Evolutionary conservation across 1,284 basidiomycete species (phyloP).

Genomic region (Amylostereum areolatum): DNA sequence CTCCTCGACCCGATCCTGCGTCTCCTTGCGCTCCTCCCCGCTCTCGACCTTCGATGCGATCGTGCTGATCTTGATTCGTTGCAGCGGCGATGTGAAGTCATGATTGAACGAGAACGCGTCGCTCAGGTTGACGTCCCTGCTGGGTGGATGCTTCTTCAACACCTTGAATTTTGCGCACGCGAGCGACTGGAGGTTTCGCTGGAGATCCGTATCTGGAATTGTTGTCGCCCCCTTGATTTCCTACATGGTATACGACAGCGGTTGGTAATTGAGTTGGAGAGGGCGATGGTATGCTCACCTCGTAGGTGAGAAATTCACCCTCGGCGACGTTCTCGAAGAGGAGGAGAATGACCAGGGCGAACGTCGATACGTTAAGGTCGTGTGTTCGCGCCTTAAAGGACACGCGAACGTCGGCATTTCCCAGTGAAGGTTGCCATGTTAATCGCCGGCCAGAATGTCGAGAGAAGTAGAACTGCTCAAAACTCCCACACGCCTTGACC

Average conservation of each 20-base stretch:
- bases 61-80: slow-evolving; percentile 93
- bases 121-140: slow-evolving; percentile 69
- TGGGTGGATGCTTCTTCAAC: slow-evolving; percentile 85
- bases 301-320: slow-evolving; percentile 68
- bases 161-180: slow-evolving; percentile 98
- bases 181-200: slow-evolving; percentile 90
- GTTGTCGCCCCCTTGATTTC: slow-evolving; percentile 67
- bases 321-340: slow-evolving; percentile 77
- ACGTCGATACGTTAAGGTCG: slow-evolving; percentile 92
- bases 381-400: slow-evolving; percentile 78
- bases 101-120: slow-evolving; percentile 91
- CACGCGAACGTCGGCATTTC: slow-evolving; percentile 86
- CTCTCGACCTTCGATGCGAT: slow-evolving; percentile 85
- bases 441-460: slow-evolving; percentile 87
- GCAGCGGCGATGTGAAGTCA: slow-evolving; percentile 75
- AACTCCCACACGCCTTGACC: slow-evolving; percentile 63
- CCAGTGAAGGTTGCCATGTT: slow-evolving; percentile 92
- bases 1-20: slow-evolving; percentile 87
- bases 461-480: slow-evolving; percentile 87
- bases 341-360: slow-evolving; percentile 83
- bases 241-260: slow-evolving; percentile 7
- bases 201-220: slow-evolving; percentile 77
- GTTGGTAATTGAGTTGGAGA: too few relatives aligned
- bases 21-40: slow-evolving; percentile 86
- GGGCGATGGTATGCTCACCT: slow-evolving; percentile 36